phyloP scores from a whole-genome alignment of 805 yeast genomes.

The Sugiyamaella qingdaonensis region DNA sequence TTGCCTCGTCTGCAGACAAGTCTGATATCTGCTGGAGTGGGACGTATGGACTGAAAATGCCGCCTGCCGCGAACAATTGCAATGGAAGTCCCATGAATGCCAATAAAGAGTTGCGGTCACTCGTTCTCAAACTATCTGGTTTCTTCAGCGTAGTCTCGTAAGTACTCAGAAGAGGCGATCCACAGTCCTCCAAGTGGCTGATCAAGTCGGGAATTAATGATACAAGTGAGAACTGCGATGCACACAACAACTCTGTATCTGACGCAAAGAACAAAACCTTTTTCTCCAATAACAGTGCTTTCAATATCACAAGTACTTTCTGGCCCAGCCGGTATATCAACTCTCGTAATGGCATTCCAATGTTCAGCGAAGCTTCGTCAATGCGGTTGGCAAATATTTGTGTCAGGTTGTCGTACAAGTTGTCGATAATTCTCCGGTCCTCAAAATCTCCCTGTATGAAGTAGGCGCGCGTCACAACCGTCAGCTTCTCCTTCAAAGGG shows the following conservation, averaged over 20 bases:
- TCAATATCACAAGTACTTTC: conserved; percentile 62
- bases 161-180: conserved; percentile 66
- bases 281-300: conserved; percentile 72
- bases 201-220: conserved; percentile 80
- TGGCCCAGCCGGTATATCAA: conserved; percentile 55
- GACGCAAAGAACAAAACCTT: conserved; percentile 72
- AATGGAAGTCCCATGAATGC: conserved; percentile 84
- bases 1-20: conserved; percentile 51
- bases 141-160: conserved; percentile 48
- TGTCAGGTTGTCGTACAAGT: conserved; percentile 59
- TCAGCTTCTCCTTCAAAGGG: conserved; percentile 82
- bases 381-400: conserved; percentile 33
- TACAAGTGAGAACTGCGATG: conserved; percentile 76
- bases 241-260: conserved; percentile 75
- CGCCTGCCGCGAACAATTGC: conserved; percentile 78
- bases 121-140: conserved; percentile 67
- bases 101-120: conserved; percentile 72
- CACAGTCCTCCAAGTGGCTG: conserved; percentile 67
- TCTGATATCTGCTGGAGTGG: conserved; percentile 88
- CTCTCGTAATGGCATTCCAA: conserved; percentile 70
- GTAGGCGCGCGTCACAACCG: conserved; percentile 82
- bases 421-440: conserved; percentile 63
- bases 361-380: conserved; percentile 57
- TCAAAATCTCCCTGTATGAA: conserved; percentile 75
- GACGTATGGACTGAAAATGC: conserved; percentile 88